Evolutionary conservation across 441 rosid species (phyloP).

Genomic region (Adansonia madagascariensis): DNA sequence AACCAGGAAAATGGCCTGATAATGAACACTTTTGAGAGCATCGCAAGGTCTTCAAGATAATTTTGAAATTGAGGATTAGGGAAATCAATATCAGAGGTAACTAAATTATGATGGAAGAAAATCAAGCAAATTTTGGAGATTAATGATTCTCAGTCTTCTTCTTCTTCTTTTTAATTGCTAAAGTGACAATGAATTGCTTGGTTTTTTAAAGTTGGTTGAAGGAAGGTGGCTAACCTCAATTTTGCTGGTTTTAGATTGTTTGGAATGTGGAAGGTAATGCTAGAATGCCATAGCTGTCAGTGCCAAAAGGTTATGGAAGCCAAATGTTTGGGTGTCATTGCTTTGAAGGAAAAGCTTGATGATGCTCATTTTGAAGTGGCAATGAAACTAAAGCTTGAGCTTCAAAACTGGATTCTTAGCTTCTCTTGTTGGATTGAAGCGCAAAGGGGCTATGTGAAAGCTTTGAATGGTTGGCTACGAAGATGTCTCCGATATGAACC

Average conservation of each 20-base stretch:
- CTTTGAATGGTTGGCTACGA: slow-evolving; percentile 57
- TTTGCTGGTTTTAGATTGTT: slow-evolving; percentile 38
- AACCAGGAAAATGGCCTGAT: not conserved
- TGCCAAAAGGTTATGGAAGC: slow-evolving; percentile 37
- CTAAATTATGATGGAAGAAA: not conserved
- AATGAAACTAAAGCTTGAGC: slow-evolving; percentile 46
- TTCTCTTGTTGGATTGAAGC: slow-evolving; percentile 47
- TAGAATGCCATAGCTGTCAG: slow-evolving; percentile 53
- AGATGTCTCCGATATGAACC: slow-evolving; percentile 48
- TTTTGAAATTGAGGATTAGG: not conserved
- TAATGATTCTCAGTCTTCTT: not conserved
- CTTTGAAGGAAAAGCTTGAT: slow-evolving; percentile 33
- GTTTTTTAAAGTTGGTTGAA: not conserved
- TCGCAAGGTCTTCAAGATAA: not conserved
- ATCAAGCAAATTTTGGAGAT: not conserved
- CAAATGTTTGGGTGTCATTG: slow-evolving; percentile 41
- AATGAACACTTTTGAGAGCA: not conserved
- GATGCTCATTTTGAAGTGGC: slow-evolving; percentile 47
- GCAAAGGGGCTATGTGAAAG: slow-evolving; percentile 47
- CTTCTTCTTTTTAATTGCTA: not conserved
- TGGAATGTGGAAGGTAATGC: slow-evolving; percentile 62
- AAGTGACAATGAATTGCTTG: not conserved
- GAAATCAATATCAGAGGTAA: not conserved
- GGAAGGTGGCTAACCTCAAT: not conserved
- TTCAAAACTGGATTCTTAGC: slow-evolving; percentile 48